These are phyloP conservation scores for Gynandropsis gynandra DNA, from an alignment of 345 rosid species.

Conservation along the genomic window DNA sequence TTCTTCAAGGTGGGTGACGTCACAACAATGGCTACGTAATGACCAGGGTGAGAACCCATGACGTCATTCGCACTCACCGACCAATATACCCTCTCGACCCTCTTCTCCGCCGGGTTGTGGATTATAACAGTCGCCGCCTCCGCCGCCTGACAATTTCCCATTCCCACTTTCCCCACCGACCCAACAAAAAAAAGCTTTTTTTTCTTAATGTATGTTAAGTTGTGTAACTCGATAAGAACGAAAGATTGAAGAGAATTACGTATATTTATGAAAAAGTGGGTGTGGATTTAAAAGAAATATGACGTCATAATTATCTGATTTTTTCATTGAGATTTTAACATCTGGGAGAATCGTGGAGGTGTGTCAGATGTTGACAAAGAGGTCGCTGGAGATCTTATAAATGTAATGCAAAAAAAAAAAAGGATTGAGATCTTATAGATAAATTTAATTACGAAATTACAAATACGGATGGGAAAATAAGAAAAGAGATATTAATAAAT, in stretches of 20 bases:
- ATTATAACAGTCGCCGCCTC: slow-evolving; percentile 78
- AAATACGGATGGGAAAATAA: not conserved
- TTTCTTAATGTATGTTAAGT: slow-evolving; percentile 1
- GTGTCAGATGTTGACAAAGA: slow-evolving; percentile 29
- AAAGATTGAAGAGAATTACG: not conserved
- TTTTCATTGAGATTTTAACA: no score
- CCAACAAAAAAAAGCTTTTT: not conserved
- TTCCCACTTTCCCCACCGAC: not conserved
- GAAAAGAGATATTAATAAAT: no score
- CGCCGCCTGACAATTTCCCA: slow-evolving; percentile 95
- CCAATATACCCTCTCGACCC: slow-evolving; percentile 63
- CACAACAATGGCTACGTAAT: slow-evolving; percentile 70
- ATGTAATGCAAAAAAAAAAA: no score
- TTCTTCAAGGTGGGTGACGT: slow-evolving; percentile 35
- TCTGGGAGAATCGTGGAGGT: not conserved
- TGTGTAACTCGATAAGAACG: slow-evolving; percentile 2
- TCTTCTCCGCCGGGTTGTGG: slow-evolving; percentile 63
- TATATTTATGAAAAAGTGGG: slow-evolving; percentile 7
- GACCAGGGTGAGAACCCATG: slow-evolving; percentile 72
- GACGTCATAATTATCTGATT: slow-evolving; percentile 22
- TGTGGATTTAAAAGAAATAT: slow-evolving; percentile 12
- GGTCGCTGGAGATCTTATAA: slow-evolving; percentile 18
- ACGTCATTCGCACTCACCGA: slow-evolving; percentile 63
- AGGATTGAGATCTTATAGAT: no score
- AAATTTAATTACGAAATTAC: not conserved